Percentiles rank a stretch among this genome's conserved stretches.
Conservation (phyloP, 176 grass and related monocot species). For the Eleusine coracana region DNA sequence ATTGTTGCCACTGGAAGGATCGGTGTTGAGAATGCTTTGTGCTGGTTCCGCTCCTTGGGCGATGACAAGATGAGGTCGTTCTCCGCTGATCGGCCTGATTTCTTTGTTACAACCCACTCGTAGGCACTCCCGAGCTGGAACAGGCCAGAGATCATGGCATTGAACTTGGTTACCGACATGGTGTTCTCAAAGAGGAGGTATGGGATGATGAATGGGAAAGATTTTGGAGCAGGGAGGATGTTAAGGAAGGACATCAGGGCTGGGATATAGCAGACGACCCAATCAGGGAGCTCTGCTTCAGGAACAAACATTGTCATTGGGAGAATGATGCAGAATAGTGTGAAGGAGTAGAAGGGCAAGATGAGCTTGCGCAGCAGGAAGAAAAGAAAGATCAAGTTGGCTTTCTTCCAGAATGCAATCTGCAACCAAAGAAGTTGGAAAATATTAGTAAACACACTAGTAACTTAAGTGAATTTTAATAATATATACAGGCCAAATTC, state of each 20-base stretch:
- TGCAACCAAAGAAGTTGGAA: slow-evolving; percentile 42
- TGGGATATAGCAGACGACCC: slow-evolving; percentile 91
- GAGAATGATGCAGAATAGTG: slow-evolving; percentile 93
- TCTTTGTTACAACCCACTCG: slow-evolving; percentile 92
- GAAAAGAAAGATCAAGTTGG: slow-evolving; percentile 89
- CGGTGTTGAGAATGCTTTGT: slow-evolving; percentile 11
- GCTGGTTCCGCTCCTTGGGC: slow-evolving; percentile 36
- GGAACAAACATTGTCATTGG: slow-evolving; percentile 96
- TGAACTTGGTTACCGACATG: slow-evolving; percentile 98
- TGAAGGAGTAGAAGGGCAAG: slow-evolving; percentile 95
- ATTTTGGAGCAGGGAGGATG: slow-evolving; percentile 59
- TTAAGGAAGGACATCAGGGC: slow-evolving; percentile 79
- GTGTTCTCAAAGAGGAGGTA: slow-evolving; percentile 97
- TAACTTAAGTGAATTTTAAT: background rate
- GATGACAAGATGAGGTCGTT: slow-evolving; percentile 45
- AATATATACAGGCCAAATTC: background rate
- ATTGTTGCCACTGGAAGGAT: slow-evolving; percentile 27
- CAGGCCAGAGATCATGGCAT: slow-evolving; percentile 86
- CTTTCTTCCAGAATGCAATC: slow-evolving; percentile 84
- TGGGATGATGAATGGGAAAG: slow-evolving; percentile 84
- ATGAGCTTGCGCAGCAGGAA: slow-evolving; percentile 89
- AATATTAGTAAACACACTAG: background rate
- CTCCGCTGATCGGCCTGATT: slow-evolving; percentile 68
- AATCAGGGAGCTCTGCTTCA: slow-evolving; percentile 77
- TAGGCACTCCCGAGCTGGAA: slow-evolving; percentile 85